Evolutionary conservation across 1,284 basidiomycete species (phyloP).

Genomic region (Ganoderma lingzhi): DNA sequence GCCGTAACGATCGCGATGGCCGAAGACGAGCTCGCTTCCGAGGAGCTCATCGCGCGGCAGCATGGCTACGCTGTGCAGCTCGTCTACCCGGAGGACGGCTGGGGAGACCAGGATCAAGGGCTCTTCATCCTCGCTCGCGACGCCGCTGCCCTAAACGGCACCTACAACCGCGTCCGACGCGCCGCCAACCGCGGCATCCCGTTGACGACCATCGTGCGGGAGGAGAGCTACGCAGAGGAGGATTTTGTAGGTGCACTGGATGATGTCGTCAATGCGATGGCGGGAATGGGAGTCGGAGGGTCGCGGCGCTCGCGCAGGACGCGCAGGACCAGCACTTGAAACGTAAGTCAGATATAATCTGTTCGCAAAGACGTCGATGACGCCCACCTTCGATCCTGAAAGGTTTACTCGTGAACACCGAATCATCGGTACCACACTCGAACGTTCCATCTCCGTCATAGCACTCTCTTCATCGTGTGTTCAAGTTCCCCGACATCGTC

Average conservation of each 20-base stretch:
- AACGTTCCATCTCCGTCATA: neutral
- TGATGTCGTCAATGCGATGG: neutral
- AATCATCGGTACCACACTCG: neutral
- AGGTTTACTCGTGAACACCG: neutral
- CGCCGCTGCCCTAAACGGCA: neutral
- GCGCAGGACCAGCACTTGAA: neutral
- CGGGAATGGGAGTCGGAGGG: neutral
- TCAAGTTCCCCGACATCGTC: too few relatives aligned
- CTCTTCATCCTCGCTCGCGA: slow-evolving; percentile 1
- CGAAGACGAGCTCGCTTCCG: neutral
- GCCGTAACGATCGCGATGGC: neutral
- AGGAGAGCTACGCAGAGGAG: neutral
- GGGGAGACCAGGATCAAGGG: neutral
- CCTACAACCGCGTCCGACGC: neutral
- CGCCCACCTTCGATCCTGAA: neutral
- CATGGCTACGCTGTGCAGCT: neutral
- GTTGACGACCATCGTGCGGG: neutral
- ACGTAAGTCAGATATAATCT: neutral
- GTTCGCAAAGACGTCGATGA: neutral
- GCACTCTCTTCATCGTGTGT: neutral
- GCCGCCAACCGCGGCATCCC: neutral
- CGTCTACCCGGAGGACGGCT: neutral
- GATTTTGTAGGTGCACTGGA: neutral
- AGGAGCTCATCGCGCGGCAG: neutral
- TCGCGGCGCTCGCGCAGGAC: neutral